Base-by-base conservation (phyloP, 805 yeast species). In the Blastobotrys attinorum region DNA sequence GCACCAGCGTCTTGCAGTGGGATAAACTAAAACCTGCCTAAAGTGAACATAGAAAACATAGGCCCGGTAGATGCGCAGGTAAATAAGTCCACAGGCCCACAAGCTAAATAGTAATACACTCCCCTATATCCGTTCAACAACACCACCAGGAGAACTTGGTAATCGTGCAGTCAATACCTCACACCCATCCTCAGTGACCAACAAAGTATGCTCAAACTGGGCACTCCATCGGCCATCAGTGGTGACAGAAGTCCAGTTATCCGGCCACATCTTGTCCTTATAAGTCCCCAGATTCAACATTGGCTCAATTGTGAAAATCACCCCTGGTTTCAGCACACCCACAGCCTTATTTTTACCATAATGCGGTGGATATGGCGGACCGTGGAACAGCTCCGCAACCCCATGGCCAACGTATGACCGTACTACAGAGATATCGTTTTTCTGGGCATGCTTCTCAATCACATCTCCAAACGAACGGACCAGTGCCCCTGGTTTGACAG, bases 271-370 rank as follows among this genome's bases (percentile, higher is more conserved):
- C 47, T 75, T 65, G 63, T 89, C 97, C 58, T 76, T 76, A 68
- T 76, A 82, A 0, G 82, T 68, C 6, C 98, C 98, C 51, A 79
- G 69, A 60, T 86, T 83, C 53, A 92, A 76, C 98, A 92, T 92
- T 37, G 98, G 98, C 66, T 92, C 98, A 46, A 92, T 86, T 18
- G 98, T 92, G 71, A 92, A 92, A 11, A 85, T 87, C 82, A 89
- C 84, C 18, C 98, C 98, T 18, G 96, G 90, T 62, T 86, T 86
- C 69, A 92, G 89, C 37, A 86, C 79, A 47, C 98, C 98, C 38
- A 89, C 73, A 5, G 96, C 85, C 68, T 90, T 90, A 68, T 89
- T 92, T 55, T 79, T 81, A 18, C 92, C 95, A 60, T 92, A 92
- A 64, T 92, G 98, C 2, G 97, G 96, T 43, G 92, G 77, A 54